These are phyloP conservation scores for Lyophyllum shimeji DNA, from an alignment of 768 basidiomycete species.

Conservation along the genomic window DNA sequence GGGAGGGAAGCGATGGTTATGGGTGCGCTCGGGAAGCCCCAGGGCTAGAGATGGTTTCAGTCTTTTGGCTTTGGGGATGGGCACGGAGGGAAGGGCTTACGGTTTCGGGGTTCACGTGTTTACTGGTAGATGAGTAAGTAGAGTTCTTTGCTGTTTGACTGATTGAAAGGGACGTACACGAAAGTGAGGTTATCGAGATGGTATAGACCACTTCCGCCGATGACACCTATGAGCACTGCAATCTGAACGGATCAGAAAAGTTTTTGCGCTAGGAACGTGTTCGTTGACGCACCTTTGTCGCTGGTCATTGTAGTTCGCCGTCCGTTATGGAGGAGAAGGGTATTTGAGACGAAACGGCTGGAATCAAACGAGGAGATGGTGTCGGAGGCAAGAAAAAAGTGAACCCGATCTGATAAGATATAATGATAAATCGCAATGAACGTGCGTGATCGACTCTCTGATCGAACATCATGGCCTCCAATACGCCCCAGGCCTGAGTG, in stretches of 20 bases:
- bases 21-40: slow-evolving; percentile 89
- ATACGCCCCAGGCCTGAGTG: too few species aligned
- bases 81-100: slow-evolving; percentile 38
- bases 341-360: too few species aligned
- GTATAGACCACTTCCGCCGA: slow-evolving; percentile 92
- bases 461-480: too few species aligned
- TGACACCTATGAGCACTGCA: slow-evolving; percentile 81
- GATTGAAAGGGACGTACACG: slow-evolving; percentile 58
- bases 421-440: too few species aligned
- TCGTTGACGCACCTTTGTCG: neutral
- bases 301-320: neutral
- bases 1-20: slow-evolving; percentile 91
- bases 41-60: slow-evolving; percentile 58
- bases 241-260: neutral
- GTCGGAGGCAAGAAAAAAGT: neutral
- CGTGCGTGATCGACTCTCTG: too few species aligned
- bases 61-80: neutral
- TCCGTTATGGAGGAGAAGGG: too few species aligned
- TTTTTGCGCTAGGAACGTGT: neutral
- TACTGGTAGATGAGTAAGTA: slow-evolving; percentile 37
- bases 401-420: neutral
- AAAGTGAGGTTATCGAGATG: slow-evolving; percentile 88
- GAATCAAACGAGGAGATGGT: neutral
- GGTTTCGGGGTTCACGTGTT: slow-evolving; percentile 78
- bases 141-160: neutral